Base-by-base conservation (phyloP, 106 monocot genomes). In the Dioscorea zingiberensis region DNA sequence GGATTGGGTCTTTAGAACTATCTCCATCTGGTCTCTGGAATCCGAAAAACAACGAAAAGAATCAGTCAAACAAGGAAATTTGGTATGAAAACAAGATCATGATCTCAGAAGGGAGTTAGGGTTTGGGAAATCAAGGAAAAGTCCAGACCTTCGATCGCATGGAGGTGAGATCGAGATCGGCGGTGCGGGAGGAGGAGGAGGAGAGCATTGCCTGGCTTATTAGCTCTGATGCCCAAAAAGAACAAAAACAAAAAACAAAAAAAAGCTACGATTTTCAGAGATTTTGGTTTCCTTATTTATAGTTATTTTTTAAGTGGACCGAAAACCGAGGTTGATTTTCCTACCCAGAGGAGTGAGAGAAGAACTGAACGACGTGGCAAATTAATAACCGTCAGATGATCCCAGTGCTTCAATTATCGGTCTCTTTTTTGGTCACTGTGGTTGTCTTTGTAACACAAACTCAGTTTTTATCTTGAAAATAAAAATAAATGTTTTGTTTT, bases 111-210 rank as follows among this genome's bases (percentile, higher is more conserved):
- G 11, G 10, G 51, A 51, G 4, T 15, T 38, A 15, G 21, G 26
- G 51, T 73, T 58, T 19, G 22, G 61, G 25, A 47, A 60, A 25
- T 25, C 19, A n/a, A 25, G 13, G 13, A 10, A 57, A 48, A 53
- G 32, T 46, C 59, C 65, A 25, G 49, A 86, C 86, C 79, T 82
- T 82, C 4, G 79, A 73, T 69, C 79, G 78, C 21, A 61, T 73
- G 45, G 76, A 76, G 53, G 82, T 82, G 53, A 81, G 69, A 72
- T 81, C 82, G 53, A 81, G 69, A 72, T 81, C 82, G 48, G 74
- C 30, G 56, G 64, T 25, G 48, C 62, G 69, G 47, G 86, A 86
- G 53, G 78, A 82, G 21, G 72, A 72, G 6, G 19, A 57, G 23
- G 13, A 4, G 8, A 57, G 19, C 9, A 3, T 24, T 21, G 10